Base-by-base conservation (phyloP, 1,139 yeast species). In the Lodderomyces oxycetoniae region DNA sequence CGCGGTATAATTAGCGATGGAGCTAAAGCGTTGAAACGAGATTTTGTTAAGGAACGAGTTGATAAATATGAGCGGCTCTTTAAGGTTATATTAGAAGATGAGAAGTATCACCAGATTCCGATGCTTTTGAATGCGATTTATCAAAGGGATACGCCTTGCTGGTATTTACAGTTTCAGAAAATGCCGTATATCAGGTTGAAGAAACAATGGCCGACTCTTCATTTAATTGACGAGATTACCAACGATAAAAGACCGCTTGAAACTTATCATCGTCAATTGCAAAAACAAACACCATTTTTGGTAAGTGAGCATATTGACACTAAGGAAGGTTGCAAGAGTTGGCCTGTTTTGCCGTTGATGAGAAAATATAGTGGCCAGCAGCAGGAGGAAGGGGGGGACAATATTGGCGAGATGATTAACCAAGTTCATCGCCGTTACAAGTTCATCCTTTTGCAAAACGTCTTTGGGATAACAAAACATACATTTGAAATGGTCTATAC, bases 151-250 rank as follows among this genome's bases (percentile, higher is more conserved):
- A 25, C 45, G 12, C 50, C 52, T 2, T 27, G 33, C 1, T 58
- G 64, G 62, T 33, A 51, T 10, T 30, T 38, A 2, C 40, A 40
- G 10, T 62, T 67, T 36, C 34, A 40, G 8, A 41, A 46, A 3
- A 38, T 44, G 9, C 50, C 50, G 17, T 55, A 55, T 34, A 34
- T 48, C 20, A 39, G 46, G 5, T 40, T 65, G 23, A 54, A 56
- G 30, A 38, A 41, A 0, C 31, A 41, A 1, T 67, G 67, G 64
- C 74, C 74, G 1, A 59, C 53, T 28, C 53, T 54, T 1, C 71
- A 68, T 39, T 40, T 67, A 13, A 48, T 65, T 3, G 42, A 57
- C 12, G 64, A 59, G 30, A 40, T 67, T 10, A 51, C 56, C n/a
- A 42, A 46, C 4, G 48, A 48, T 17, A 15, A 5, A 3, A 10